phyloP scores from a whole-genome alignment of 2,329 filamentous ascomycete species.

The Clarireedia hainanense region DNA sequence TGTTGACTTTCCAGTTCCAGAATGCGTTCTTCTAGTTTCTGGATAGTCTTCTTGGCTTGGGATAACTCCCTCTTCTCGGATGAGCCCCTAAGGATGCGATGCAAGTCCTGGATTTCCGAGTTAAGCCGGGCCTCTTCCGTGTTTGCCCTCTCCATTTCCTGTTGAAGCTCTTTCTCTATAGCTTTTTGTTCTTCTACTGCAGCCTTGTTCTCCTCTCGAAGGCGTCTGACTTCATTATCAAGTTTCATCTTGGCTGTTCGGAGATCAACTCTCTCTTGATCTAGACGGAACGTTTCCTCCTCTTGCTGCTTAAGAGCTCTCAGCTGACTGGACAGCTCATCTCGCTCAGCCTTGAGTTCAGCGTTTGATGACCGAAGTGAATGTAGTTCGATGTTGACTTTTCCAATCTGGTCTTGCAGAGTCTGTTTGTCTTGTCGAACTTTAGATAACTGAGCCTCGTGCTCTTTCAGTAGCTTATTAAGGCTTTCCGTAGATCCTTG shows the following conservation, averaged over 20 bases:
- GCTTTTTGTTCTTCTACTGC: slow-evolving; percentile 48
- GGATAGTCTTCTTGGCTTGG: slow-evolving; percentile 50
- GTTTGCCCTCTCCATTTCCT: slow-evolving; percentile 57
- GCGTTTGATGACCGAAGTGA: slow-evolving; percentile 47
- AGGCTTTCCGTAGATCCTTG: slow-evolving; percentile 42
- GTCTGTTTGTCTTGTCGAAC: slow-evolving; percentile 52
- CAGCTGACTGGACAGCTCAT: slow-evolving; percentile 57
- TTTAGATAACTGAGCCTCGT: slow-evolving; percentile 48
- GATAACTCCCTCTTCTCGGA: slow-evolving; percentile 37
- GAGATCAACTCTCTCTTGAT: slow-evolving; percentile 62
- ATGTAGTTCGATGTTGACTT: slow-evolving; percentile 51
- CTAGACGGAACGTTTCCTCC: slow-evolving; percentile 51
- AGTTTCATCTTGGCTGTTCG: slow-evolving; percentile 60
- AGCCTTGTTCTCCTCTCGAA: slow-evolving; percentile 55
- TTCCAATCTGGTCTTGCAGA: slow-evolving; percentile 55
- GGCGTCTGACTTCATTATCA: slow-evolving; percentile 56
- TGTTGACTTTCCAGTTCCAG: slow-evolving; percentile 37
- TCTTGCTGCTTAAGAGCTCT: slow-evolving; percentile 46
- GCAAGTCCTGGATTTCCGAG: slow-evolving; percentile 46
- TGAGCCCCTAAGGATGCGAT: slow-evolving; percentile 31
- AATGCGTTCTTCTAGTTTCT: slow-evolving; percentile 52
- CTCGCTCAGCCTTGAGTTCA: slow-evolving; percentile 55
- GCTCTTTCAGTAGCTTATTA: slow-evolving; percentile 49
- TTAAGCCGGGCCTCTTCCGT: slow-evolving; percentile 57
- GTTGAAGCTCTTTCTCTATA: slow-evolving; percentile 56